These are phyloP conservation scores for Hypsizygus marmoreus DNA, from an alignment of 768 basidiomycete species.

Conservation along the genomic window DNA sequence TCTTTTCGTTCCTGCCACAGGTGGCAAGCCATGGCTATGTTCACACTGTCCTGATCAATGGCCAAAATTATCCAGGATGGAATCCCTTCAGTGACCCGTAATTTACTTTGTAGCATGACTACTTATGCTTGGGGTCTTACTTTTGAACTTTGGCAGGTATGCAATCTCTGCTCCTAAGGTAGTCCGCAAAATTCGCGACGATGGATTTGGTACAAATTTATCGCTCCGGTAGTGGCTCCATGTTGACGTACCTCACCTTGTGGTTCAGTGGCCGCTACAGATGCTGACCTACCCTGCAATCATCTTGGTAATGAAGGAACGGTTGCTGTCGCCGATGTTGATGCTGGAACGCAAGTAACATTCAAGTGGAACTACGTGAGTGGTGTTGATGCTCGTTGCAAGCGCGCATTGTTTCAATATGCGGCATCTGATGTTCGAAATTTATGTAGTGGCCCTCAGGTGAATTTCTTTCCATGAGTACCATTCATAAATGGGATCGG, in stretches of 20 bases:
- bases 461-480: conserved; percentile 16
- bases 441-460: conserved; percentile 47
- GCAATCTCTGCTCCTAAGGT: conserved; percentile 27
- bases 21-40: conserved; percentile 38
- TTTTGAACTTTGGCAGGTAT: conserved; percentile 24
- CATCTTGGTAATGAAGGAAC: conserved; percentile 41
- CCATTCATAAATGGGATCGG: too few relatives aligned
- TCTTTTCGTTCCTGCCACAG: neutral
- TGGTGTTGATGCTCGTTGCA: too few relatives aligned
- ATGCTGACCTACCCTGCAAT: conserved; percentile 45
- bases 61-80: conserved; percentile 37
- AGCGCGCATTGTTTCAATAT: too few relatives aligned
- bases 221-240: neutral
- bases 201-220: conserved; percentile 31
- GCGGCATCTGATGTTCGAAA: too few relatives aligned
- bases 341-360: conserved; percentile 41
- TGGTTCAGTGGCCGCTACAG: conserved; percentile 25
- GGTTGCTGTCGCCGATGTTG: conserved; percentile 33
- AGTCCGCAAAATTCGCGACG: conserved; percentile 35
- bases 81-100: conserved; percentile 42
- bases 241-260: conserved; percentile 4
- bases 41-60: conserved; percentile 30
- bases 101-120: conserved; percentile 8
- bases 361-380: conserved; percentile 49
- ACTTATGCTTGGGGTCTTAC: conserved; percentile 8